phyloP scores from a whole-genome alignment of 106 monocot genomes.

The Cymbidium sinense region DNA sequence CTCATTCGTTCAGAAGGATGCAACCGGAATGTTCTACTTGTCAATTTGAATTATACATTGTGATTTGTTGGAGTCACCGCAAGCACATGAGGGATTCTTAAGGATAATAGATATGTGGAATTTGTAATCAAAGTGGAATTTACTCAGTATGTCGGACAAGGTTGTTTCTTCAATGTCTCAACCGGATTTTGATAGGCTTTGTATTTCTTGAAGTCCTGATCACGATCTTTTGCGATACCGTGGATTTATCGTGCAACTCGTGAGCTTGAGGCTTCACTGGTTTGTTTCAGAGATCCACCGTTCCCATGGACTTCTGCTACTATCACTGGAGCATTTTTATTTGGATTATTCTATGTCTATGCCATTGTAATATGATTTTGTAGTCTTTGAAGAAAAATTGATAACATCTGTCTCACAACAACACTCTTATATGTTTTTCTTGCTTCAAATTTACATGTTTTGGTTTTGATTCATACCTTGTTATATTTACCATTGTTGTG shows the following conservation, averaged over 20 bases:
- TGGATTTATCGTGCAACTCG: conserved; percentile 77
- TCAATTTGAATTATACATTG: conserved; percentile 74
- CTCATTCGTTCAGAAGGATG: conserved; percentile 89
- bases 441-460: neutral
- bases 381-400: too few species aligned
- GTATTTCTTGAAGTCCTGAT: conserved; percentile 75
- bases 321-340: too few species aligned
- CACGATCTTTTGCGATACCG: conserved; percentile 74
- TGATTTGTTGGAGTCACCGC: conserved; percentile 63
- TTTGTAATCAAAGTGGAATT: conserved; percentile 90
- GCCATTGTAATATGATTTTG: too few species aligned
- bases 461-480: neutral
- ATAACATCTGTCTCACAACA: neutral
- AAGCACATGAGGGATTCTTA: conserved; percentile 67
- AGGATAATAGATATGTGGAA: too few species aligned
- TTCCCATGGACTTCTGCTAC: too few species aligned
- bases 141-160: conserved; percentile 79
- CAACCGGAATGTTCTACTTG: conserved; percentile 80
- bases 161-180: conserved; percentile 69
- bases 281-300: conserved; percentile 91
- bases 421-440: neutral
- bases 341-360: too few species aligned
- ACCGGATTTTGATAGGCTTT: conserved; percentile 75
- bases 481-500: too few species aligned
- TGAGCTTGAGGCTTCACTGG: conserved; percentile 78